Evolutionary conservation across 495 filamentous ascomycete genomes (phyloP).

Genomic region (Hypoxylon cercidicola): DNA sequence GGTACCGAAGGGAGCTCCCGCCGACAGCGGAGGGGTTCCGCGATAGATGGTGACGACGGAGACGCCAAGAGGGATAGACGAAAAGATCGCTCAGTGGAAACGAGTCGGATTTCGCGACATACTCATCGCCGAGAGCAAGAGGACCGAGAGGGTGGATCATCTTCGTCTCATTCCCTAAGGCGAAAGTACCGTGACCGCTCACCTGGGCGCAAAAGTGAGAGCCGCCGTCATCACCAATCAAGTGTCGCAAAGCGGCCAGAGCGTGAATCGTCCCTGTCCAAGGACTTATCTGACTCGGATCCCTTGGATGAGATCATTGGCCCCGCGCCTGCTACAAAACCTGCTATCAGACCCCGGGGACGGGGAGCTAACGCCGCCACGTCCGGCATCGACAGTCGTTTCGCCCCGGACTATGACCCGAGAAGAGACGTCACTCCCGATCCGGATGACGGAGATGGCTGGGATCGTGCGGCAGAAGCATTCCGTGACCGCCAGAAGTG

Average conservation of each 20-base stretch:
- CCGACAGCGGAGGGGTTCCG: slow-evolving; percentile 7
- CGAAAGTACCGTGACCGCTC: slow-evolving; percentile 45
- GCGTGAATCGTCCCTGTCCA: not conserved
- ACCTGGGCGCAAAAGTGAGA: slow-evolving; percentile 33
- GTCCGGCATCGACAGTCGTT: slow-evolving; percentile 84
- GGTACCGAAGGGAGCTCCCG: slow-evolving; percentile 20
- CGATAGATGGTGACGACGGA: not conserved
- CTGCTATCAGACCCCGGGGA: slow-evolving; percentile 72
- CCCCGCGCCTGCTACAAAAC: slow-evolving; percentile 69
- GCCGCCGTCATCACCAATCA: slow-evolving; percentile 6
- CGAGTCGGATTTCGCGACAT: slow-evolving; percentile 6
- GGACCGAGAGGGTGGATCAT: slow-evolving; percentile 33
- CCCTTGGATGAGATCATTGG: slow-evolving; percentile 83
- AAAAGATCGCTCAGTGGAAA: slow-evolving; percentile 14
- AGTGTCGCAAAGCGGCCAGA: slow-evolving; percentile 19
- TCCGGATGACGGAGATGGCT: slow-evolving; percentile 68
- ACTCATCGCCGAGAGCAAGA: slow-evolving; percentile 19
- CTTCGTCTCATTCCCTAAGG: slow-evolving; percentile 32
- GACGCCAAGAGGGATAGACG: slow-evolving; percentile 13
- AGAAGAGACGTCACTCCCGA: slow-evolving; percentile 72
- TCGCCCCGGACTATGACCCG: slow-evolving; percentile 82
- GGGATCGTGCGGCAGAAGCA: slow-evolving; percentile 85
- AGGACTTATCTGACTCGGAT: slow-evolving; percentile 69
- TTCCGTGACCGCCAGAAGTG: slow-evolving; percentile 83
- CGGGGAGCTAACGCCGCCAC: slow-evolving; percentile 68